Evolutionary conservation across 768 basidiomycete genomes (phyloP).

Genomic region (Suillus sp.): DNA sequence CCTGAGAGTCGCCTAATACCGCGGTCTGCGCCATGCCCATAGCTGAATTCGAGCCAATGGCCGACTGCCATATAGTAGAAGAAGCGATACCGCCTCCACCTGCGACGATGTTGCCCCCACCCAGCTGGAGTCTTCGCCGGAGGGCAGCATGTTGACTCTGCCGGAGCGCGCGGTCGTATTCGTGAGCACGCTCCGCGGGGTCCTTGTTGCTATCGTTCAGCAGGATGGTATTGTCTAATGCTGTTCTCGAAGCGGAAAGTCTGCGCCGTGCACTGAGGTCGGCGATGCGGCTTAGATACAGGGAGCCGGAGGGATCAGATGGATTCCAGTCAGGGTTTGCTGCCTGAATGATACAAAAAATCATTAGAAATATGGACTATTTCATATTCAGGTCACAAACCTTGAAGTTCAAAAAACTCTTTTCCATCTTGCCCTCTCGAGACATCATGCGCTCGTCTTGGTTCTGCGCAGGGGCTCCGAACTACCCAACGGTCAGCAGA

Average conservation of each 20-base stretch:
- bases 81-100: slow-evolving; percentile 50
- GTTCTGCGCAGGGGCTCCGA: slow-evolving; percentile 77
- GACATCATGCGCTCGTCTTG: slow-evolving; percentile 78
- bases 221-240: slow-evolving; percentile 30
- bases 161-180: slow-evolving; percentile 73
- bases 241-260: slow-evolving; percentile 29
- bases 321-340: slow-evolving; percentile 97
- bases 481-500: slow-evolving; percentile 45
- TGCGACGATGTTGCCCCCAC: slow-evolving; percentile 31
- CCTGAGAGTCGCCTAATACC: slow-evolving; percentile 76
- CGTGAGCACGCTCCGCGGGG: slow-evolving; percentile 59
- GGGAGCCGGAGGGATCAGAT: slow-evolving; percentile 84
- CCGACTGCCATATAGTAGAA: slow-evolving; percentile 50
- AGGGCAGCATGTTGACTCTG: slow-evolving; percentile 64
- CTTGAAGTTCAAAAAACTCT: slow-evolving; percentile 94
- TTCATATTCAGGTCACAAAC: slow-evolving; percentile 31
- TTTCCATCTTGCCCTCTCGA: slow-evolving; percentile 98
- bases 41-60: slow-evolving; percentile 46
- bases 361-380: background rate
- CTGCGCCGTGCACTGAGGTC: slow-evolving; percentile 55
- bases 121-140: slow-evolving; percentile 39
- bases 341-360: slow-evolving; percentile 46
- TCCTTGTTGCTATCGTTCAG: slow-evolving; percentile 38
- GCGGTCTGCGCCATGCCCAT: slow-evolving; percentile 63
- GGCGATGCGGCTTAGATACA: slow-evolving; percentile 86